Conservation (phyloP, 495 filamentous ascomycete species). For the Baudoinia panamericana region DNA sequence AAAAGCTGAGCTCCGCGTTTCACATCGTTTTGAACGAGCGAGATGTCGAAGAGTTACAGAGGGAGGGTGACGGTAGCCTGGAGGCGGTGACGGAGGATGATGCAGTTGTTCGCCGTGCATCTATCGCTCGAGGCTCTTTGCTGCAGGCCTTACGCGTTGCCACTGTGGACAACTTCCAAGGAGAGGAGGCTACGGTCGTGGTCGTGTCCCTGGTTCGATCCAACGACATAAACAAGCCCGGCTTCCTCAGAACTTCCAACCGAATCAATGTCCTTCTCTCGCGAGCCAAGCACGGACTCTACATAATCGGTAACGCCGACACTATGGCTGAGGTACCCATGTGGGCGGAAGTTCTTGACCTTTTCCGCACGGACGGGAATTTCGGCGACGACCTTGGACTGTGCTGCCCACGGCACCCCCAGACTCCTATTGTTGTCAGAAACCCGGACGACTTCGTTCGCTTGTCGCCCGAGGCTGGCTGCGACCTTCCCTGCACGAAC, state of each 20-base stretch:
- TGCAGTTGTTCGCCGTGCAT: slow-evolving; percentile 3
- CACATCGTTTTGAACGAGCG: slow-evolving; percentile 54
- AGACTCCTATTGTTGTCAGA: slow-evolving; percentile 42
- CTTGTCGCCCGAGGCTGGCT: slow-evolving; percentile 60
- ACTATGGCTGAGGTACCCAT: slow-evolving; percentile 47
- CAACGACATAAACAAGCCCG: slow-evolving; percentile 48
- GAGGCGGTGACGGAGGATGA: slow-evolving; percentile 13
- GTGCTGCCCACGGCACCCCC: slow-evolving; percentile 54
- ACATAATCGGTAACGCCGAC: slow-evolving; percentile 60
- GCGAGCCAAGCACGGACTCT: slow-evolving; percentile 72
- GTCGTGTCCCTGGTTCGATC: slow-evolving; percentile 73
- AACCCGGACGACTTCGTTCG: slow-evolving; percentile 49
- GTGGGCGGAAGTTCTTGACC: slow-evolving; percentile 54
- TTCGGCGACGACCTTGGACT: slow-evolving; percentile 45
- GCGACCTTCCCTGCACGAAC: slow-evolving; percentile 42
- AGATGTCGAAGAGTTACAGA: slow-evolving; percentile 49
- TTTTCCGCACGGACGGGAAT: slow-evolving; percentile 37
- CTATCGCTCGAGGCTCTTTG: slow-evolving; percentile 37
- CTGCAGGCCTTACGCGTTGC: slow-evolving; percentile 52
- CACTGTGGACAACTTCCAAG: slow-evolving; percentile 80
- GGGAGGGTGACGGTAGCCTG: slow-evolving; percentile 31
- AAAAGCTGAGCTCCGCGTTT: slow-evolving; percentile 37
- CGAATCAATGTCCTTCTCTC: slow-evolving; percentile 66
- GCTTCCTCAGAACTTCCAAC: slow-evolving; percentile 63
- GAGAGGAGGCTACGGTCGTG: slow-evolving; percentile 65